phyloP scores from a whole-genome alignment of 768 basidiomycete species.

The Roridomyces roridus region DNA sequence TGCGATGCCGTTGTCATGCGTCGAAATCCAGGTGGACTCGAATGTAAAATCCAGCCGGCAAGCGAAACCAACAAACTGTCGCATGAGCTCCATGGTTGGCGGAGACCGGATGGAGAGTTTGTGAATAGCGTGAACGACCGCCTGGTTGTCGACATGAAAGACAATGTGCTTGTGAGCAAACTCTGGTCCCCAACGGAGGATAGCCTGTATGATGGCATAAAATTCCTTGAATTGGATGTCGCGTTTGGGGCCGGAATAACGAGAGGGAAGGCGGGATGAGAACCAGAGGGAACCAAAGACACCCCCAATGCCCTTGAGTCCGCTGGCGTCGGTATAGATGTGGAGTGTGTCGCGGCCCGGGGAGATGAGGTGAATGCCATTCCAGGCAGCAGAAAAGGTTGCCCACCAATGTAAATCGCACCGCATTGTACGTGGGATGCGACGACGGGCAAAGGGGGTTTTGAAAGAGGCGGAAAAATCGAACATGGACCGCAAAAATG shows the following conservation, averaged over 20 bases:
- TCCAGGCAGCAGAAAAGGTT: too few relatives aligned
- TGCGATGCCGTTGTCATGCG: not conserved
- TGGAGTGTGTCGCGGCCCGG: conserved; percentile 8
- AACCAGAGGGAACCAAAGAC: conserved; percentile 30
- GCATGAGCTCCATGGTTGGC: not conserved
- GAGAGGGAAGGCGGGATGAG: conserved; percentile 26
- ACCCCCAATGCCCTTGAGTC: conserved; percentile 36
- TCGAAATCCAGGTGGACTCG: not conserved
- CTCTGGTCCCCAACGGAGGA: conserved; percentile 31
- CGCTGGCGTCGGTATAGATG: conserved; percentile 39
- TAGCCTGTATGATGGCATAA: conserved; percentile 35
- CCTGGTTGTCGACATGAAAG: conserved; percentile 36
- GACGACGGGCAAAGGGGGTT: too few relatives aligned
- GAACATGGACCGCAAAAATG: too few relatives aligned
- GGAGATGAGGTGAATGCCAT: too few relatives aligned
- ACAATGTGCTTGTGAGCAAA: conserved; percentile 30
- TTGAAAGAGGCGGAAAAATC: too few relatives aligned
- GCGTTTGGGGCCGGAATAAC: conserved; percentile 13
- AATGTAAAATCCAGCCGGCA: not conserved
- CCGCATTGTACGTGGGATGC: too few relatives aligned
- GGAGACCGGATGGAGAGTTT: not conserved
- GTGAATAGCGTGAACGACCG: conserved; percentile 21
- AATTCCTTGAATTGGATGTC: conserved; percentile 43
- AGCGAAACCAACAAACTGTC: not conserved
- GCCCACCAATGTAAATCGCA: too few relatives aligned